These are phyloP conservation scores for Chytridium lagenaria DNA, from an alignment of 371 early-diverging fungal species.

Conservation along the genomic window DNA sequence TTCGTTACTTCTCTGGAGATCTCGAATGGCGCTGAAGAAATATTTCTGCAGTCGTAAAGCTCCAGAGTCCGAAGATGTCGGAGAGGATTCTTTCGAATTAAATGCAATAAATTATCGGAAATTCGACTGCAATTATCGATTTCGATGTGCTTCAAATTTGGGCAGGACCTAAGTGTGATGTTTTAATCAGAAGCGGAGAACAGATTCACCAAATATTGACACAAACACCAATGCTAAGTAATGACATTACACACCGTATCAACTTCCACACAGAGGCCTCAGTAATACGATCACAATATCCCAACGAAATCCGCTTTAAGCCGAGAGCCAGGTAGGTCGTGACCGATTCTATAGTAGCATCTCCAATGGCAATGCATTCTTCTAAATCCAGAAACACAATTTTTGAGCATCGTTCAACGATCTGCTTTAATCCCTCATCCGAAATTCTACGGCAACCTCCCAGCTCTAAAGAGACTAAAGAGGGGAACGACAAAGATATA, in stretches of 20 bases:
- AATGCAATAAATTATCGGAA: not conserved
- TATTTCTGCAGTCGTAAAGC: constrained; percentile 6
- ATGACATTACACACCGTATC: not conserved
- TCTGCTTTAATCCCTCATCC: not conserved
- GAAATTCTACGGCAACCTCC: not conserved
- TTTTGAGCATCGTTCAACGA: constrained; percentile 1
- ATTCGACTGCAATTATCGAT: not conserved
- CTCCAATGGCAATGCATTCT: not conserved
- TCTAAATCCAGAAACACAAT: not conserved
- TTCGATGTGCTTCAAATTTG: not conserved
- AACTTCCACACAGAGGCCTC: not conserved
- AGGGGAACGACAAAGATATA: not conserved
- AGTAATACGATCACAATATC: not conserved
- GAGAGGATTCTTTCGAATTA: not conserved
- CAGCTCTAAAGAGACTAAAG: not conserved
- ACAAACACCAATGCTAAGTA: no score
- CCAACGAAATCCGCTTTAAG: not conserved
- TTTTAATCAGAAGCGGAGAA: no score
- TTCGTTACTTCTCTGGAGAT: not conserved
- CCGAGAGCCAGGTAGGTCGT: not conserved
- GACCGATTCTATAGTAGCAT: not conserved
- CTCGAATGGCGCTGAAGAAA: constrained; percentile 5
- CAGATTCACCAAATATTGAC: no score
- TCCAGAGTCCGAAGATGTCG: not conserved
- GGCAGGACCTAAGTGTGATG: not conserved